Conservation (phyloP, 2,329 filamentous ascomycete species). For the Talaromyces sp. region DNA sequence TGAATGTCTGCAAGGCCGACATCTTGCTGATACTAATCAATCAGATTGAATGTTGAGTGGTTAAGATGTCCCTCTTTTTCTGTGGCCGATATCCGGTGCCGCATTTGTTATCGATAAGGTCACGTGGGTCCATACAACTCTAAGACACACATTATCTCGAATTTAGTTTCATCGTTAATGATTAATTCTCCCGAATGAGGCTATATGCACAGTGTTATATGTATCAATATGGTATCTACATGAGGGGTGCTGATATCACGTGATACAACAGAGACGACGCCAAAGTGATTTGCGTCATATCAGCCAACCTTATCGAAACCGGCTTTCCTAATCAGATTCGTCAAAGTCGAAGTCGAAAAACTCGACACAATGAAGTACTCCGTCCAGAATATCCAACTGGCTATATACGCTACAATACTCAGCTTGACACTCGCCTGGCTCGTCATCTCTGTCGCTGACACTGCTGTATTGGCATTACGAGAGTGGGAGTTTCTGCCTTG, state of each 20-base stretch:
- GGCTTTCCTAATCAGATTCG: background rate
- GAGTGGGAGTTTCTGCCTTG: constrained; percentile 8
- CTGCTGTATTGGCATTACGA: constrained; percentile 5
- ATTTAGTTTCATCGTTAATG: background rate
- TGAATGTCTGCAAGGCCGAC: constrained; percentile 48
- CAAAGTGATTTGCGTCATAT: constrained; percentile 16
- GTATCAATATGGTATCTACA: background rate
- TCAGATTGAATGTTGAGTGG: background rate
- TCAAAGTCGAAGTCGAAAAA: background rate
- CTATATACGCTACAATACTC: constrained; percentile 11
- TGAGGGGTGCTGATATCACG: background rate
- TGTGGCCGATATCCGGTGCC: constrained; percentile 20
- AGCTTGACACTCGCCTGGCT: constrained; percentile 13
- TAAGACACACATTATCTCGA: too few relatives aligned
- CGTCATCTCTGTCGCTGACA: background rate
- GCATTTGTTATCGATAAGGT: constrained; percentile 33
- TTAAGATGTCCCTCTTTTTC: constrained; percentile 22
- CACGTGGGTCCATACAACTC: constrained; percentile 23
- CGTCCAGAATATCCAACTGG: constrained; percentile 9
- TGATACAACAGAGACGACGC: background rate
- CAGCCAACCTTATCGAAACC: background rate
- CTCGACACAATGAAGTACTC: constrained; percentile 10
- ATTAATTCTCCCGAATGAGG: background rate
- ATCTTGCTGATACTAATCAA: constrained; percentile 29
- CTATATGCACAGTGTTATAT: too few relatives aligned